Evolutionary conservation across 2,329 filamentous ascomycete species (phyloP), one percentile per base, ranked within the genome.

Genomic region (Blumeria graminis): DNA sequence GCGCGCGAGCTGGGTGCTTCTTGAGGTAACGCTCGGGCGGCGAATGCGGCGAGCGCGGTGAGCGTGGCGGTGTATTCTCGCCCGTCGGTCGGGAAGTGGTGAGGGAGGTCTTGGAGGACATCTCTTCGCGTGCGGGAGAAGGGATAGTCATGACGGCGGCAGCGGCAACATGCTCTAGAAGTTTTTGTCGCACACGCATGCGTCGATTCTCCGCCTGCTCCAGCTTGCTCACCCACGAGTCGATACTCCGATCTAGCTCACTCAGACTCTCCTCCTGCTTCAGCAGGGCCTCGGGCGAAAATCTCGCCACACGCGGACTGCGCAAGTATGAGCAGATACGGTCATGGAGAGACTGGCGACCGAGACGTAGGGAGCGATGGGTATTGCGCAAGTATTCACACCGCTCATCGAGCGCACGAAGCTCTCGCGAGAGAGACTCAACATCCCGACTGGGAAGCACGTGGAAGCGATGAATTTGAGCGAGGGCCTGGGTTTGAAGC

Each of bases 181-280:
- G 72, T 72, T 88, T 90, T 66, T 89, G 84, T 39, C 84, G 77
- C 48, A 90, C 79, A 6, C 82, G 75, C 14, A 80, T 81, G 43
- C 84, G 79, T 63, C 85, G 75, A 65, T 88, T 86, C 67, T 90
- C 85, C 9, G 84, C 82, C 60, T 82, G 76, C 64, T 89, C 85
- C n/a, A 89, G 75, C 69, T 89, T 89, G 62, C 70, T 73, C 53
- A 85, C 79, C 81, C 85, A 89, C 65, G 87, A 83, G 63, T 89
- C 85, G 60, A 90, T 89, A 2, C 81, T 84, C 14, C 75, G 71
- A 64, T 90, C 84, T 6, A 90, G 75, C 66, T 88, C 84, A 1
- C 80, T 78, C 10, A 90, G 72, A 1, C 83, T 82, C 68, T 89
- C 84, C 67, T 89, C 84, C 65, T 89, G 84, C 69, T 83, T 85